These are phyloP conservation scores for Yarrowia divulgata DNA, from an alignment of 805 yeast species.

Conservation along the genomic window DNA sequence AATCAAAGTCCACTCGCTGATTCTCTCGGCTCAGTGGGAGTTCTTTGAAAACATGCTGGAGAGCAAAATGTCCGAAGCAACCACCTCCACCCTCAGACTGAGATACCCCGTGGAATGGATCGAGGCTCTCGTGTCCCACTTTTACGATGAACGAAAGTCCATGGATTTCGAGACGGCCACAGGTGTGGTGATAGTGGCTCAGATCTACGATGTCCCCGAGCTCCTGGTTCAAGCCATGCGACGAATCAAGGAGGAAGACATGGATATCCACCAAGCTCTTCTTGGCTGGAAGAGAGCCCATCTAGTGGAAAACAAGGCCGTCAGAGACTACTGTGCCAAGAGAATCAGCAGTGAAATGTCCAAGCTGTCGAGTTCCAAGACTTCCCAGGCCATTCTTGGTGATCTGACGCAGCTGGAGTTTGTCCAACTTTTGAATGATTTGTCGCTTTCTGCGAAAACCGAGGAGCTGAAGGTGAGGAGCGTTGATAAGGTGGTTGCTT, in stretches of 20 bases:
- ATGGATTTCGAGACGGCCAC: background rate
- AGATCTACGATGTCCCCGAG: slow-evolving; percentile 6
- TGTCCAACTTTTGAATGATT: background rate
- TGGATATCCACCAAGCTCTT: too few species aligned
- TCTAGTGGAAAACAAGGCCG: too few species aligned
- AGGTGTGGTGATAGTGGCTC: background rate
- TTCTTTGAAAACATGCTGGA: background rate
- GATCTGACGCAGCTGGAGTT: background rate
- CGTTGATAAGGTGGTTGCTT: too few species aligned
- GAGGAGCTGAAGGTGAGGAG: too few species aligned
- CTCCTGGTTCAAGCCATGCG: background rate
- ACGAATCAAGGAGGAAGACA: background rate
- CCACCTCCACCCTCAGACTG: background rate
- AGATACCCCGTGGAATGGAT: background rate
- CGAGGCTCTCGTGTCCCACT: background rate
- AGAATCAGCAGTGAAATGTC: background rate
- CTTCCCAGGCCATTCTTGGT: background rate
- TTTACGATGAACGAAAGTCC: background rate
- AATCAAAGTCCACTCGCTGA: too few species aligned
- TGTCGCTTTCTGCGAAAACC: background rate
- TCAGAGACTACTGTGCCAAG: background rate
- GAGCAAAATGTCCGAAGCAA: background rate
- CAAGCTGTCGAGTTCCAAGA: background rate
- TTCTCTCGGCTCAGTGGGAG: background rate
- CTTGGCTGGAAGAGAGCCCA: too few species aligned